Evolutionary conservation across 2,329 filamentous ascomycete species (phyloP).

Genomic region (Colletotrichum aenigma): DNA sequence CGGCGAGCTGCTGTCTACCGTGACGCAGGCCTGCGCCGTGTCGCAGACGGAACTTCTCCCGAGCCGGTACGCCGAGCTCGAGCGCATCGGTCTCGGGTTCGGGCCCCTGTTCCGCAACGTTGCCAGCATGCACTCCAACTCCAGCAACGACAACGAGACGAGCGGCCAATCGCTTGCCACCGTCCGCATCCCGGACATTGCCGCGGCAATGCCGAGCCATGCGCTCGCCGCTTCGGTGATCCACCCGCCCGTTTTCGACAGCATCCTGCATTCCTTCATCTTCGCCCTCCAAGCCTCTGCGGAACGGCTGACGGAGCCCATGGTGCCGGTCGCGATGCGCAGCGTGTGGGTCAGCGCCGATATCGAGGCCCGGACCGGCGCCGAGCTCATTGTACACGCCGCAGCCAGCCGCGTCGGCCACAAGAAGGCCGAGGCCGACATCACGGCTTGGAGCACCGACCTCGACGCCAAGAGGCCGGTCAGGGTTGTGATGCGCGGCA

Average conservation of each 20-base stretch:
- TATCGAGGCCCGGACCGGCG: background rate
- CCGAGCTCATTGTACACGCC: constrained; percentile 1
- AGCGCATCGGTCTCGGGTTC: background rate
- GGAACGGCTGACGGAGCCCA: background rate
- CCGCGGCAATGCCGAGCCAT: constrained; percentile 25
- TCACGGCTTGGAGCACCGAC: background rate
- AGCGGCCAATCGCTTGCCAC: background rate
- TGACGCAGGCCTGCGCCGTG: background rate
- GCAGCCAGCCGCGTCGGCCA: background rate
- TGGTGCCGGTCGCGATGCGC: background rate
- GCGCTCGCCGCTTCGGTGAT: constrained; percentile 22
- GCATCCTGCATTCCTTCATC: constrained; percentile 7
- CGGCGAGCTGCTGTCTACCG: background rate
- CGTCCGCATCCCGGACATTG: constrained; percentile 14
- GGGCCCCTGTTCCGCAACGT: background rate
- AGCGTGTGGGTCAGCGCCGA: background rate
- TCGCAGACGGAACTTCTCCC: background rate
- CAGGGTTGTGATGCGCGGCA: background rate
- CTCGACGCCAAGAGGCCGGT: background rate
- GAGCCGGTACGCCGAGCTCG: background rate
- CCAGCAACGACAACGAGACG: background rate
- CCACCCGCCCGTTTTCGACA: constrained; percentile 36
- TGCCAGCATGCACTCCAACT: background rate
- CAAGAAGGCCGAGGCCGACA: background rate
- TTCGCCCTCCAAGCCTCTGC: background rate